Base-by-base conservation (phyloP, 1,284 basidiomycete genomes). In the Austroboletus novae-zelandiae region DNA sequence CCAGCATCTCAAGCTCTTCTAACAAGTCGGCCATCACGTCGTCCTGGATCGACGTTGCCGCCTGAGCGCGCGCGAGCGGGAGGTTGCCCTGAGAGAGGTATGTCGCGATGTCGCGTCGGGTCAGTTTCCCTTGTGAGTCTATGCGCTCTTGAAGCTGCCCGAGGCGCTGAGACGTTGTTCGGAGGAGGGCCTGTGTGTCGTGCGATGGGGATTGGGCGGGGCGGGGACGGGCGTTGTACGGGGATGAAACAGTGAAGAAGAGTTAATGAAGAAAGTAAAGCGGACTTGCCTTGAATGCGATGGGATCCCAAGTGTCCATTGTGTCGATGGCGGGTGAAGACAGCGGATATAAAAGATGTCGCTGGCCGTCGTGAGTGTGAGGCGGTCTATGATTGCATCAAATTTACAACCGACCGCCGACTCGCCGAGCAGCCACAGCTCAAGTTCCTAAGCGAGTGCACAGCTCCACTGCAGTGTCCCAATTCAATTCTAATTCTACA, bases 111-210 rank as follows among this genome's bases (percentile, higher is more conserved):
- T 89, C 86, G 55, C 74, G 74, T 55, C 83, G 75, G 14, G 76
- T 79, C 39, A 86, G 79, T 40, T 75, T 76, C 4, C 76, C 76
- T 60, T 81, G 74, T 1, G 84, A 80, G 56, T 89, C 84, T 55
- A 82, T 78, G 61, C 78, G 81, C 58, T 83, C 80, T 59, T 86
- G 84, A 18, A 87, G 64, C 58, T 88, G 85, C 18, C 82, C 83
- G 41, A 90, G 72, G 42, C 77, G 75, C 57, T 85, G 82, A 40
- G 80, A 78, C 8, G 86, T 77, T 29, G 79, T 71, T 52, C 83
- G 77, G 40, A 90, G 72, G 55, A 86, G 80, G 18, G 75, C 69
- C 87, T 89, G 53, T 43, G 53, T 34, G 43, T 25, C 9, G n/a
- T 9, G n/a, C 23, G 41, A 27, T 48, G 36, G 43, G 7, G n/a